Evolutionary conservation across 2,329 filamentous ascomycete species (phyloP), one percentile per base, ranked within the genome.

Genomic region (Neonectria hederae): DNA sequence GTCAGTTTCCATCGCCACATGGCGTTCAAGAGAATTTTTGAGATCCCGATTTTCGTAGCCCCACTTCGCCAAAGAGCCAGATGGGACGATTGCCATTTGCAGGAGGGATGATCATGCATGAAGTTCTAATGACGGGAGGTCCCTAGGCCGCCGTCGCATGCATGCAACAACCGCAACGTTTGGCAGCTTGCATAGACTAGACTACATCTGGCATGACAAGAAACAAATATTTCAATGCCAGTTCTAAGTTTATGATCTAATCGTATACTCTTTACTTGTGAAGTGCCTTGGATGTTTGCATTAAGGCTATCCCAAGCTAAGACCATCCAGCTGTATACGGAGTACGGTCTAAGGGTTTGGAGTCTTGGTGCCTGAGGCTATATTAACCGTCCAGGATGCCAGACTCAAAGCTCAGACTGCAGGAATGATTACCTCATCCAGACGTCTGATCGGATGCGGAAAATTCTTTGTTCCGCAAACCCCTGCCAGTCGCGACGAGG

Each of bases 401-500:
- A 35, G 32, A 35, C 13, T 14, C n/a, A 11, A 35, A 35, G 30
- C 30, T 26, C 19, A 21, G 21, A 53, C 6, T 14, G 3, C 24
- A 19, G 13, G 32, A 4, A 13, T 52, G 65, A 65, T 67, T 65
- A 65, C 62, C 13, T 59, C 6, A 1, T 17, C 14, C 28, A 13
- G 28, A 42, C 9, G 30, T 13, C 35, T 54, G 5, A 1, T 19
- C 66, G 63, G 68, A 48, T 1, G 1, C 60, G 71, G 71, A 68
- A 51, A 19, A 71, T 70, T 9, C n/a, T 56, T 40, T 14, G 3
- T 59, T 70, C 74, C 66, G 26, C 11, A 24, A 14, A 63, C 61
- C 68, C 68, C 63, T 66, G 68, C 51, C 56, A 56, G 65, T 68
- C 74, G 71, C 74, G 72, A 72, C 72, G 54, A 74, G 70, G 71